A percentile compares a stretch with the other conserved stretches of the same genome.
Conservation (phyloP, 192 early-diverging fungal species). For the Coemansia sp. region DNA sequence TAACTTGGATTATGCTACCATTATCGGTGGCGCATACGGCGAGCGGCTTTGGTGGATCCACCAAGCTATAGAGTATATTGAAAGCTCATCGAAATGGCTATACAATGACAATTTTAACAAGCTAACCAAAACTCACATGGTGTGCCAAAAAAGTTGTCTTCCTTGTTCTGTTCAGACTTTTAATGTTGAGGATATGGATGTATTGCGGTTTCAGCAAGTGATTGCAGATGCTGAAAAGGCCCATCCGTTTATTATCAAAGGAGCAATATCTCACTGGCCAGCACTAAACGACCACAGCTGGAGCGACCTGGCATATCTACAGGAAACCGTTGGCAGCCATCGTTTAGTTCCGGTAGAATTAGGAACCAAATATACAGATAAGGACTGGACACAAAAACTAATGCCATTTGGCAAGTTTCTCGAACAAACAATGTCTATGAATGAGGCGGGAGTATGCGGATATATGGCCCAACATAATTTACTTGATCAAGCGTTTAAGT, state of each 20-base stretch:
- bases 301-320: conserved; percentile 62
- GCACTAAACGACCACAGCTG: conserved; percentile 53
- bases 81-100: conserved; percentile 3
- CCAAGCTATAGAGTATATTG: conserved; percentile 8
- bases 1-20: conserved; percentile 20
- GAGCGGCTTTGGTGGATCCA: conserved; percentile 24
- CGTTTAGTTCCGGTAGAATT: conserved; percentile 81
- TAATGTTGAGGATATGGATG: conserved; percentile 7
- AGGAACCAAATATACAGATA: conserved; percentile 75
- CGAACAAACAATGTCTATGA: conserved; percentile 9
- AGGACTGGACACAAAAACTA: conserved; percentile 70
- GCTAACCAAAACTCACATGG: background rate
- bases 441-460: conserved; percentile 9
- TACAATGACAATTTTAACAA: background rate
- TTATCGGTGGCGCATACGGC: conserved; percentile 10
- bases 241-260: conserved; percentile 30
- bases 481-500: conserved; percentile 68
- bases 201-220: conserved; percentile 15
- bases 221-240: conserved; percentile 1
- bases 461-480: conserved; percentile 90
- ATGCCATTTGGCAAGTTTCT: conserved; percentile 72
- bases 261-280: conserved; percentile 34
- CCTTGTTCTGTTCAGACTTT: conserved; percentile 5
- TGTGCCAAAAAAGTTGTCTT: background rate
- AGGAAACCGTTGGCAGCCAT: conserved; percentile 57